Percentiles rank a stretch among this genome's conserved stretches.
These are phyloP conservation scores for Beauveria sp. DNA, from an alignment of 2,329 filamentous ascomycete genomes.

Conservation along the genomic window DNA sequence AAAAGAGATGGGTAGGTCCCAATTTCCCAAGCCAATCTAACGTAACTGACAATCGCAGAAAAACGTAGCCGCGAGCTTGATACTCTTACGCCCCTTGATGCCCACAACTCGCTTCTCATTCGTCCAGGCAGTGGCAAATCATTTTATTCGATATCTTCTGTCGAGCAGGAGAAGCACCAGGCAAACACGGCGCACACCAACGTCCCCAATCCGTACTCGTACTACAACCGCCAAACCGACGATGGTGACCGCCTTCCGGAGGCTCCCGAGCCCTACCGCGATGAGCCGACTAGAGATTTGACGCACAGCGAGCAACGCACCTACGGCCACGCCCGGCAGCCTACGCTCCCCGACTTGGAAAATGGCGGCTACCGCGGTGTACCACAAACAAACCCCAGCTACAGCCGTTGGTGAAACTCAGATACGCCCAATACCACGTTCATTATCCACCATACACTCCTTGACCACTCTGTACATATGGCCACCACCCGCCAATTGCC, in stretches of 20 bases:
- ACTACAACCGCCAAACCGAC: neutral
- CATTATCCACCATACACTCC: neutral
- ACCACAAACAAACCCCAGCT: neutral
- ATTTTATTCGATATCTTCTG: slow-evolving; percentile 36
- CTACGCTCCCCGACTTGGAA: neutral
- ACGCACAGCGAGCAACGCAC: neutral
- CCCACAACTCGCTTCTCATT: slow-evolving; percentile 76
- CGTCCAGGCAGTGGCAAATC: slow-evolving; percentile 30
- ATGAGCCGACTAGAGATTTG: neutral
- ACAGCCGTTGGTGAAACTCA: neutral
- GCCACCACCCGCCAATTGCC: neutral
- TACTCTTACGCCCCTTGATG: slow-evolving; percentile 77
- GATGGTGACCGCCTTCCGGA: neutral
- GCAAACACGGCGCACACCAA: slow-evolving; percentile 17
- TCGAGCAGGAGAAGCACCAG: slow-evolving; percentile 28
- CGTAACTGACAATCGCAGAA: slow-evolving; percentile 43
- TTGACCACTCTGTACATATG: slow-evolving; percentile 1
- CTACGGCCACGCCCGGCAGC: neutral
- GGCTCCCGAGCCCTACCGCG: neutral
- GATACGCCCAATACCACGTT: neutral
- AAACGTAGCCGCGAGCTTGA: slow-evolving; percentile 68
- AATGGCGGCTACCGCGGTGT: neutral
- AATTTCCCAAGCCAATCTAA: slow-evolving; percentile 1
- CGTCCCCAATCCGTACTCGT: slow-evolving; percentile 26
- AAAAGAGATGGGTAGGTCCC: slow-evolving; percentile 75